Conservation (phyloP, 2,329 filamentous ascomycete species). For the Dryadomyces sulphureus region DNA sequence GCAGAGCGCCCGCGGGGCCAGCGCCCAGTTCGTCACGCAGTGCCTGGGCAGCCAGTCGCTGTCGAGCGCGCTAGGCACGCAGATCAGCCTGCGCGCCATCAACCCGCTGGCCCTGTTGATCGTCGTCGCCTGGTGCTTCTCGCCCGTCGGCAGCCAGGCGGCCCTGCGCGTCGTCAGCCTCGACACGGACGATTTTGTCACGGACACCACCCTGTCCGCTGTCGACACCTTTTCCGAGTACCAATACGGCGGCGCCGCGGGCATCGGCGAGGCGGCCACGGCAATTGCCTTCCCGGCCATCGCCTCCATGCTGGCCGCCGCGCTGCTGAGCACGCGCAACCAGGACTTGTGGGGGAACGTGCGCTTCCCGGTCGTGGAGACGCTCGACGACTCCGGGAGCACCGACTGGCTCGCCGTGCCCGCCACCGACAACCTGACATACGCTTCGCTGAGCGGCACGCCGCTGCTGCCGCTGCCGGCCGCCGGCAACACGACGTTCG, state of each 20-base stretch:
- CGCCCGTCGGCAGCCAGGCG: conserved; percentile 17
- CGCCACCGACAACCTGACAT: conserved; percentile 1
- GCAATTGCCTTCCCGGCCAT: not conserved
- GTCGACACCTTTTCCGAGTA: conserved; percentile 2
- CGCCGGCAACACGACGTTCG: not conserved
- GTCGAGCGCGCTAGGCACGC: conserved; percentile 13
- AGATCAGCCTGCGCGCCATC: conserved; percentile 14
- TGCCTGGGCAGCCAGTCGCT: conserved; percentile 18
- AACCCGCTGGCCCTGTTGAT: conserved; percentile 14
- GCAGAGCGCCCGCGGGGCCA: conserved; percentile 13
- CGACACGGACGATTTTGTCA: conserved; percentile 15
- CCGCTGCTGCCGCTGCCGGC: not conserved
- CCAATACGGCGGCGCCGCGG: not conserved
- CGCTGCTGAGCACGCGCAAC: conserved; percentile 2
- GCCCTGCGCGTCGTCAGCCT: conserved; percentile 11
- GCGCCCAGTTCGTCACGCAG: conserved; percentile 15
- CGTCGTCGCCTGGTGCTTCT: conserved; percentile 16
- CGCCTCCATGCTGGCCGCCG: conserved; percentile 1
- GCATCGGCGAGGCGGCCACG: not conserved
- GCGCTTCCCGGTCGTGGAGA: conserved; percentile 4
- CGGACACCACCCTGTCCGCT: not conserved
- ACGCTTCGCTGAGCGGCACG: conserved; percentile 6
- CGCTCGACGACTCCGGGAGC: not conserved
- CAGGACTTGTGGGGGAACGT: conserved; percentile 9
- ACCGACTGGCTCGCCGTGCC: not conserved